Evolutionary conservation across 805 yeast genomes (phyloP).

Genomic region (Blastobotrys robertii): DNA sequence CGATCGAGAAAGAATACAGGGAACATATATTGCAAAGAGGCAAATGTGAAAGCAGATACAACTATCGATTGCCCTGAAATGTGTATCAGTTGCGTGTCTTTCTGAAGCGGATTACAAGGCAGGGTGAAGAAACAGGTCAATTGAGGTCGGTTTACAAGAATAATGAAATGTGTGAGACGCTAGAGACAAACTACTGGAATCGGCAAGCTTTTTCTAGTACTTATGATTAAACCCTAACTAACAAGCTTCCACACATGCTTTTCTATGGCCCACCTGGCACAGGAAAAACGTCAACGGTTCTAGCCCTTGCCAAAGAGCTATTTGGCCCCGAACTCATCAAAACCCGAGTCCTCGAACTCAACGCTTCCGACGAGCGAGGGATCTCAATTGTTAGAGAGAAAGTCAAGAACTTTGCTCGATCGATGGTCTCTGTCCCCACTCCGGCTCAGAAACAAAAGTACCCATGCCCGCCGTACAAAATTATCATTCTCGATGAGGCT

Average conservation of each 20-base stretch:
- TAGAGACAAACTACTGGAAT: too few species aligned
- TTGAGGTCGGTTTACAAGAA: too few species aligned
- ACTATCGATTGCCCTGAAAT: too few species aligned
- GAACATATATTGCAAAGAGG: too few species aligned
- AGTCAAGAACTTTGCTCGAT: constrained; percentile 86
- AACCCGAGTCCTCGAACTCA: constrained; percentile 86
- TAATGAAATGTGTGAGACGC: too few species aligned
- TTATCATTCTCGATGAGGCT: constrained; percentile 87
- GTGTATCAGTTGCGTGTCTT: too few species aligned
- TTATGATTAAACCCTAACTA: not conserved
- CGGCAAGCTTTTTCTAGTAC: not conserved
- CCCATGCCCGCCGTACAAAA: constrained; percentile 95
- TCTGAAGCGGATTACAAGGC: too few species aligned
- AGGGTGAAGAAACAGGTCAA: too few species aligned
- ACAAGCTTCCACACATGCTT: constrained; percentile 49
- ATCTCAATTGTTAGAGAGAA: constrained; percentile 97
- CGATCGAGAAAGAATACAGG: too few species aligned
- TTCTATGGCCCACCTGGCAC: constrained; percentile 98
- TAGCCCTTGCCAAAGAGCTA: constrained; percentile 78
- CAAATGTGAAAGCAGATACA: too few species aligned
- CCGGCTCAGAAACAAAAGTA: constrained; percentile 57
- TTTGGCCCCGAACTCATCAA: constrained; percentile 81
- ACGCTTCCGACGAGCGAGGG: constrained; percentile 96
- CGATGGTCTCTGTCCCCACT: constrained; percentile 73
- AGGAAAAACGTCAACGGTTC: constrained; percentile 82